These are phyloP conservation scores for Echinochloa phyllopogon DNA, from an alignment of 176 grass and related monocot species.

Conservation along the genomic window DNA sequence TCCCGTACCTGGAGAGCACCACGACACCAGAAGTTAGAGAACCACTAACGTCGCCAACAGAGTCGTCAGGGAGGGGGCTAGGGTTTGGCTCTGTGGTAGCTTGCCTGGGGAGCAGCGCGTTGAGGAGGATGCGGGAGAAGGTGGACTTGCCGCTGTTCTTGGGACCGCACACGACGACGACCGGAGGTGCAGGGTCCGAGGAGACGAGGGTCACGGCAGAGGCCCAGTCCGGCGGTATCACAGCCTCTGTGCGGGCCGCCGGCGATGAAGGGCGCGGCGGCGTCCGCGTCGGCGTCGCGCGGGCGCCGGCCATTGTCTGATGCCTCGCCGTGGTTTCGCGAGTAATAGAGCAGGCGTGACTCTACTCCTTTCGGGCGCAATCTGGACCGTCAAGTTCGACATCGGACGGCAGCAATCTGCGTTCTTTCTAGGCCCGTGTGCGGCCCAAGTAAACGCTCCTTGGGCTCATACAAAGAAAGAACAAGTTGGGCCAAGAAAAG, in stretches of 20 bases:
- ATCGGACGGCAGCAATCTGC: not conserved
- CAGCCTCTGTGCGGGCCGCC: slow-evolving; percentile 20
- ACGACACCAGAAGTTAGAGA: not conserved
- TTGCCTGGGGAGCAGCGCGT: slow-evolving; percentile 74
- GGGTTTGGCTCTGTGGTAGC: not conserved
- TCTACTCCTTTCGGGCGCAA: not conserved
- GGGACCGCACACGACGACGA: slow-evolving; percentile 77
- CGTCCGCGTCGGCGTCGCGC: slow-evolving; percentile 28
- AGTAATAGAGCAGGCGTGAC: not conserved
- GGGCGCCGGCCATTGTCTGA: slow-evolving; percentile 16
- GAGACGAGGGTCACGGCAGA: slow-evolving; percentile 30
- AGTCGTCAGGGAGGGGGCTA: not conserved
- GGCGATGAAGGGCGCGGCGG: slow-evolving; percentile 22
- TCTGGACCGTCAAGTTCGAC: not conserved
- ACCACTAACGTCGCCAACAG: not conserved
- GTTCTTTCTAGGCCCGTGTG: not conserved
- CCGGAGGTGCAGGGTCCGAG: slow-evolving; percentile 33
- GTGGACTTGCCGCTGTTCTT: slow-evolving; percentile 97
- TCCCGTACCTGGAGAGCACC: slow-evolving; percentile 50
- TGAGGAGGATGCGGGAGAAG: slow-evolving; percentile 88
- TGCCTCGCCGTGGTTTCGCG: not conserved
- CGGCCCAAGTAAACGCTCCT: no score
- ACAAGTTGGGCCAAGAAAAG: no score
- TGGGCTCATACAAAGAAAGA: no score
- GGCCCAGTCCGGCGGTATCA: slow-evolving; percentile 63